Percentiles rank a stretch among this genome's conserved stretches.
Conservation (phyloP, 805 yeast genomes). For the Saccharomycopsis fermentans region DNA sequence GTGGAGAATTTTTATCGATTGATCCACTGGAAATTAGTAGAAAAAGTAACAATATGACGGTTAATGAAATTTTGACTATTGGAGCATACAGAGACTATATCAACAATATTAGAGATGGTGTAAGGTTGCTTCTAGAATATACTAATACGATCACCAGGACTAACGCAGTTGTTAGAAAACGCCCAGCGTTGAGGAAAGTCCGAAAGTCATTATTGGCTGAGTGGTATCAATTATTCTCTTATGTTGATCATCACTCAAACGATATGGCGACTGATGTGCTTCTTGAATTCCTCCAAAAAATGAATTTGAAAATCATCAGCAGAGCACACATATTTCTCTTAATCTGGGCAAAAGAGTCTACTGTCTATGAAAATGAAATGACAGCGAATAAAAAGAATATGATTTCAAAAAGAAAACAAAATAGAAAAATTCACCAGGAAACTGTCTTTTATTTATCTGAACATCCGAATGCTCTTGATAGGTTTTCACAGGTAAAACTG, state of each 20-base stretch:
- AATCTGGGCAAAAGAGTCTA: conserved; percentile 62
- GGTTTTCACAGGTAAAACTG: conserved; percentile 56
- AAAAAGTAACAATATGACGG: background rate
- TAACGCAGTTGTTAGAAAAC: conserved; percentile 54
- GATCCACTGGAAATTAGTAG: conserved; percentile 47
- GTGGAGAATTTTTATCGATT: conserved; percentile 50
- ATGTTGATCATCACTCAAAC: conserved; percentile 45
- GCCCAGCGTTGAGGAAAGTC: conserved; percentile 49
- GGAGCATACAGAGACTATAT: conserved; percentile 31
- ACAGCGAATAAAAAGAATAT: conserved; percentile 12
- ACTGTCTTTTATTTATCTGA: conserved; percentile 35
- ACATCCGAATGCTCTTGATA: conserved; percentile 53
- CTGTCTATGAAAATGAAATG: conserved; percentile 29
- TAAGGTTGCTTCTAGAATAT: conserved; percentile 47
- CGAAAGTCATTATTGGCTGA: conserved; percentile 65
- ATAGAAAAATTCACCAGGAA: conserved; percentile 27
- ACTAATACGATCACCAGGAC: conserved; percentile 72
- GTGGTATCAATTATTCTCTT: conserved; percentile 70
- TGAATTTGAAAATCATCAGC: conserved; percentile 58
- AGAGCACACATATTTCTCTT: conserved; percentile 56
- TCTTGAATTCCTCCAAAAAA: conserved; percentile 49
- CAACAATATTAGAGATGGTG: conserved; percentile 66
- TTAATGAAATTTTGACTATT: conserved; percentile 18
- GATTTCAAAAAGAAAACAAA: conserved; percentile 19
- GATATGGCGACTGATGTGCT: conserved; percentile 58